phyloP scores from a whole-genome alignment of 257 asterid species.

The Solanum tarapatanum region DNA sequence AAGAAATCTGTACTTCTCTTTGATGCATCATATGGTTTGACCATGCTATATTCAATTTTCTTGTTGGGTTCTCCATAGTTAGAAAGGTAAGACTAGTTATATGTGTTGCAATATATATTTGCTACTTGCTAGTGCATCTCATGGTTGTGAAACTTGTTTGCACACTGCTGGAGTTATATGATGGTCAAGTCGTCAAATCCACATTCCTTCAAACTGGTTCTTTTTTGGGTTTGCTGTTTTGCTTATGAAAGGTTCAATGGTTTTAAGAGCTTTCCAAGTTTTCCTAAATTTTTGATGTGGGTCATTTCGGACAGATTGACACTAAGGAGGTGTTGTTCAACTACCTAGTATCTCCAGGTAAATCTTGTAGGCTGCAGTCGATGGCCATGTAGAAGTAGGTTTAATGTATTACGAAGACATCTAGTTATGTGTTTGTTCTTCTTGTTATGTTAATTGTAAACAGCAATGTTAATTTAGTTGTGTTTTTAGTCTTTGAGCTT shows the following conservation, averaged over 20 bases:
- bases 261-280: not conserved
- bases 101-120: not conserved
- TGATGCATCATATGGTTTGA: not conserved
- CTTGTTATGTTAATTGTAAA: not conserved
- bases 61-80: not conserved
- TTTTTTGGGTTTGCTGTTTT: not conserved
- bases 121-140: not conserved
- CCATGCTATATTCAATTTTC: not conserved
- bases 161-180: not conserved
- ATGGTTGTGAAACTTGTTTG: not conserved
- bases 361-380: conserved; percentile 8
- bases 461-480: not conserved
- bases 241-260: not conserved
- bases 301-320: conserved; percentile 12
- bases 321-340: conserved; percentile 21
- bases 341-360: conserved; percentile 21
- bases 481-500: not conserved
- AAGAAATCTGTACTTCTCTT: not conserved
- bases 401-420: not conserved
- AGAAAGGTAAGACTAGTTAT: not conserved
- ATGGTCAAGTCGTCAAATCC: not conserved
- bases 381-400: not conserved
- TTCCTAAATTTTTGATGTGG: conserved; percentile 9
- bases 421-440: not conserved
- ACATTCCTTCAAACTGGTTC: not conserved